A percentile compares a stretch with the other conserved stretches of the same genome.
Conservation (phyloP, 371 early-diverging fungal genomes). For the Fennellomyces sp. region DNA sequence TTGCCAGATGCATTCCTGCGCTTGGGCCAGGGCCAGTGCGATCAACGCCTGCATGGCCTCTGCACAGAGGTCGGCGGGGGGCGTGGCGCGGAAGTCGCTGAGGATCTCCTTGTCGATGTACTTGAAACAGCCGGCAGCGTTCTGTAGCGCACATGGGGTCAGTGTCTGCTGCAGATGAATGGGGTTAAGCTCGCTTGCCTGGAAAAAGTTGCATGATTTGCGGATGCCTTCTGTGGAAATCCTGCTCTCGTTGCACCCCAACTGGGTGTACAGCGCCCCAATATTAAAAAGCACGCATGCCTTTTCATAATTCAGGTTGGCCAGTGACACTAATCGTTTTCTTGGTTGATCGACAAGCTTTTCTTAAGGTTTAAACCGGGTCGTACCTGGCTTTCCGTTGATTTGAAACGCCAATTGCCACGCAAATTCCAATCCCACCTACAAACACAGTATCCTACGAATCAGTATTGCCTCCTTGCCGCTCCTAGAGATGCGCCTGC, state of each 20-base stretch:
- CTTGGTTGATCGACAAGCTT: background rate
- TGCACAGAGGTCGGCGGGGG: conserved; percentile 61
- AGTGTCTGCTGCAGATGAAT: too few relatives aligned
- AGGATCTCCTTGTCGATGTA: conserved; percentile 60
- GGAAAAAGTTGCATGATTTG: conserved; percentile 78
- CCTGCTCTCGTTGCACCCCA: conserved; percentile 71
- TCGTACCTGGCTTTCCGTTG: conserved; percentile 15
- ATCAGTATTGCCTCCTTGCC: background rate
- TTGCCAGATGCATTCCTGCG: conserved; percentile 89
- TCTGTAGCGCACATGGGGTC: too few relatives aligned
- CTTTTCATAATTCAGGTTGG: conserved; percentile 81
- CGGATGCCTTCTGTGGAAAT: conserved; percentile 76
- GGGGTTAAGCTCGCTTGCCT: conserved; percentile 63
- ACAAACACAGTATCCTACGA: background rate
- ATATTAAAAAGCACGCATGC: conserved; percentile 85
- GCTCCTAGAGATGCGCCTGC: background rate
- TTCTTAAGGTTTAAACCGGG: background rate
- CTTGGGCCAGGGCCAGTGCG: conserved; percentile 85
- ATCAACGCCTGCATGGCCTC: conserved; percentile 65
- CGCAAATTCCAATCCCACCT: conserved; percentile 19
- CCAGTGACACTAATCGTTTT: conserved; percentile 6
- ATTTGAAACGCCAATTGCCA: conserved; percentile 18
- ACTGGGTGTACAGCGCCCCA: conserved; percentile 80
- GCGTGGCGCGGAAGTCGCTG: conserved; percentile 57
- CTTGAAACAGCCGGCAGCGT: conserved; percentile 84